phyloP scores from a whole-genome alignment of 257 asterid genomes.

The Scutellaria baicalensis region DNA sequence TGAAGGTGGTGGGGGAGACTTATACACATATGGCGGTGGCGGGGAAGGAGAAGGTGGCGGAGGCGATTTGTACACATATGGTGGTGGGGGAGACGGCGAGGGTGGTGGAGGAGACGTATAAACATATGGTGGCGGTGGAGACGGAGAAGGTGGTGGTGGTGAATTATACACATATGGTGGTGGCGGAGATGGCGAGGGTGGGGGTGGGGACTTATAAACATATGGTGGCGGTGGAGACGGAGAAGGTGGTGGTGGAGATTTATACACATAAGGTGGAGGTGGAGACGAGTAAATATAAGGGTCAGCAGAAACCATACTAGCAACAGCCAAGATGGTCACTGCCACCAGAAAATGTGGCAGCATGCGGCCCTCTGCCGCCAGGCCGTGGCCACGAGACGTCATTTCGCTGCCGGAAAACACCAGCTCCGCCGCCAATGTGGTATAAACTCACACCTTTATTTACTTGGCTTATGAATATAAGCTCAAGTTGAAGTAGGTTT shows the following conservation, averaged over 20 bases:
- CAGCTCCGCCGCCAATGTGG: slow-evolving; percentile 8
- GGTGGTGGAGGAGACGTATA: not conserved
- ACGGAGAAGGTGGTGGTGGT: not conserved
- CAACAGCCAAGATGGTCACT: slow-evolving; percentile 38
- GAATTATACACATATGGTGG: not conserved
- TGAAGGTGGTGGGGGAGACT: not conserved
- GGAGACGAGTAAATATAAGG: slow-evolving; percentile 33
- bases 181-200: not conserved
- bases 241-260: not conserved
- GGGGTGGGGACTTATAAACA: not conserved
- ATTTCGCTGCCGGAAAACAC: slow-evolving; percentile 26
- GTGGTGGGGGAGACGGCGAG: not conserved
- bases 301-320: slow-evolving; percentile 43
- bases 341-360: slow-evolving; percentile 38
- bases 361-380: slow-evolving; percentile 29
- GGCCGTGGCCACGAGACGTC: slow-evolving; percentile 34
- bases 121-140: not conserved
- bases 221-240: not conserved
- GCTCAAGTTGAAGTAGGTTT: no score
- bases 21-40: not conserved
- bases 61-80: not conserved
- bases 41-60: not conserved
- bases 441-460: no score
- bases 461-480: no score
- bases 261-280: slow-evolving; percentile 4